Base-by-base conservation (phyloP, 495 filamentous ascomycete genomes). In the Hypoxylon crocopeplum region DNA sequence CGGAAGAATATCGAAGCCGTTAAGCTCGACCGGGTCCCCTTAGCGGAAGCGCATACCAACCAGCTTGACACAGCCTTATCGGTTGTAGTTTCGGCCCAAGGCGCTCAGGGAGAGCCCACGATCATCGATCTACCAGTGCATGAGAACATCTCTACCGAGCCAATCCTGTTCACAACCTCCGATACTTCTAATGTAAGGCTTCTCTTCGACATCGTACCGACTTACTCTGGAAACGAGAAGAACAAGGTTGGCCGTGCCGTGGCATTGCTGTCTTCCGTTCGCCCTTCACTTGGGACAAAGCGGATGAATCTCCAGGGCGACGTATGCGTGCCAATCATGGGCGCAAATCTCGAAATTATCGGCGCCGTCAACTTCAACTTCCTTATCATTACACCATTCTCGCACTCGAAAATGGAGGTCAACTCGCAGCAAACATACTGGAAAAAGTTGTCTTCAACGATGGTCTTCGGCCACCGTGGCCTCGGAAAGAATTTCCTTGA, bases 311-410 rank as follows among this genome's bases (percentile, higher is more conserved):
- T 98, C 7, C 91, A 97, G 73, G 92, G 92, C n/a, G 93, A 96
- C 70, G 82, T 95, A 16, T 93, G 88, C 49, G 87, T 98, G 16
- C 94, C 94, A 2, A 95, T 98, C 44, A 81, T 98, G 64, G 77
- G 73, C 1, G 88, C 89, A 19, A 92, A 88, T 21, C 71, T 98
- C 29, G 93, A 97, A 38, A 87, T 97, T 7, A 97, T 98, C 64
- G 94, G 94, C 5, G 84, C 86, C 7, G 89, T 98, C 62, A 94
- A 94, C 49, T 98, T 98, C 82, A 97, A 96, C 68, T 98, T 98
- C 67, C 76, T 96, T 11, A 82, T 98, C 72, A 90, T 98, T 69
- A 98, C 91, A 6, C 93, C 94, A 16, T 98, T 98, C 76, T 83
- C 83, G 7, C 95, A 98, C 69, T 91, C 91, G 2, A 93, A 94